Evolutionary conservation across 352 stramenopile species (phyloP), one percentile per base, ranked within the genome.

Genomic region (Lagenidium giganteum): DNA sequence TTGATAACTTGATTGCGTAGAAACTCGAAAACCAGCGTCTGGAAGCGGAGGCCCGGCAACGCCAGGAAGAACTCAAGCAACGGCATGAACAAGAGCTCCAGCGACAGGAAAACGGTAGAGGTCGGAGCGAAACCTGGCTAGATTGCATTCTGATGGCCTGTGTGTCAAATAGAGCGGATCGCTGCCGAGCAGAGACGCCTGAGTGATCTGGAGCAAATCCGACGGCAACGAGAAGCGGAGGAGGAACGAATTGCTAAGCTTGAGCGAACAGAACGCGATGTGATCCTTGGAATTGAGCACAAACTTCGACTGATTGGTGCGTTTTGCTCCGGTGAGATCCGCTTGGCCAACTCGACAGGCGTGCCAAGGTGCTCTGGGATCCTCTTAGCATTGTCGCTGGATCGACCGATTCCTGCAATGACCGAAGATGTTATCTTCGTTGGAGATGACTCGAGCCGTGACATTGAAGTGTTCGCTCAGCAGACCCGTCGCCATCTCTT

Each of bases 21-120:
- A 87, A 86, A 81, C 40, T 87, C 13, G 74, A 87, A 48, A 82
- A 87, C 30, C 56, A 86, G 50, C 73, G 58, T 8, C 52, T 89
- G 34, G 69, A 85, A 39, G 64, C 77, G 21, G 71, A 77, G 16
- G 71, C 71, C 26, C 54, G 59, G 9, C 44, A 66, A 18, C 63
- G 63, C 1, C 70, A 80, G 27, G 64, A 83, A 30, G 69, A 80
- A 17, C 44, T 70, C 1, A 55, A 40, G 16, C 31, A 49, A 5
- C 54, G 72, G 21, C 63, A 72, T 8, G 74, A 83, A 38, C 47
- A 54, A 0, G 74, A 86, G 31, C 54, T 35, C 13, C 47, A 84
- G 44, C 64, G 55, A 5, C 46, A 65, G 16, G 62, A 84, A 51
- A 36, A 68, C 22, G 74, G 77, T 85, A n/a, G n/a, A n/a, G n/a